Conservation (phyloP, 148 eudicot species). For the Diospyros lotus region DNA sequence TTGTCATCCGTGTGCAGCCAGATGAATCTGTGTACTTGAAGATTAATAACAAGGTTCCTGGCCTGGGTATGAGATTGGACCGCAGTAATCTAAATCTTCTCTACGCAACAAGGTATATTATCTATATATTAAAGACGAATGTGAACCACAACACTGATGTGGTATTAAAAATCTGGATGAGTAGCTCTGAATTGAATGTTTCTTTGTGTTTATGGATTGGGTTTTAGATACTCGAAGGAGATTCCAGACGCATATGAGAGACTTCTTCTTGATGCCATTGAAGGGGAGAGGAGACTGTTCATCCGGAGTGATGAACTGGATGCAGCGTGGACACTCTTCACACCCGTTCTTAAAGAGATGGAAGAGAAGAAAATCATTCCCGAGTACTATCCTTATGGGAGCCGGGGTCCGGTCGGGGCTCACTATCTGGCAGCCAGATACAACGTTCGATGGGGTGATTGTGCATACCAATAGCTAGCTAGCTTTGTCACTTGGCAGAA, state of each 20-base stretch:
- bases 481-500: too few species aligned
- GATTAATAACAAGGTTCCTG: constrained; percentile 97
- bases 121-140: background rate
- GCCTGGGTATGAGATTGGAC: constrained; percentile 90
- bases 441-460: constrained; percentile 90
- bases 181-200: background rate
- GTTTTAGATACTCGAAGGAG: constrained; percentile 79
- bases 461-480: constrained; percentile 30
- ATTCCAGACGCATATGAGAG: constrained; percentile 97
- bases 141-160: background rate
- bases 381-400: constrained; percentile 87
- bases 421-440: constrained; percentile 94
- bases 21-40: constrained; percentile 88
- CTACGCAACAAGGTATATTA: constrained; percentile 75
- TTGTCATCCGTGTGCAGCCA: constrained; percentile 92
- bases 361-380: constrained; percentile 77
- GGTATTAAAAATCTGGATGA: constrained; percentile 2
- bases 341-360: constrained; percentile 75
- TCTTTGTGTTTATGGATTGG: background rate
- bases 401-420: constrained; percentile 94
- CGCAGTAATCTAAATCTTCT: constrained; percentile 90
- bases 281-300: constrained; percentile 90
- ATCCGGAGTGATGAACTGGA: constrained; percentile 91
- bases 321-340: constrained; percentile 95
- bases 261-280: constrained; percentile 91